phyloP scores from a whole-genome alignment of 2,329 filamentous ascomycete genomes.

The Calonectria fujianensis region DNA sequence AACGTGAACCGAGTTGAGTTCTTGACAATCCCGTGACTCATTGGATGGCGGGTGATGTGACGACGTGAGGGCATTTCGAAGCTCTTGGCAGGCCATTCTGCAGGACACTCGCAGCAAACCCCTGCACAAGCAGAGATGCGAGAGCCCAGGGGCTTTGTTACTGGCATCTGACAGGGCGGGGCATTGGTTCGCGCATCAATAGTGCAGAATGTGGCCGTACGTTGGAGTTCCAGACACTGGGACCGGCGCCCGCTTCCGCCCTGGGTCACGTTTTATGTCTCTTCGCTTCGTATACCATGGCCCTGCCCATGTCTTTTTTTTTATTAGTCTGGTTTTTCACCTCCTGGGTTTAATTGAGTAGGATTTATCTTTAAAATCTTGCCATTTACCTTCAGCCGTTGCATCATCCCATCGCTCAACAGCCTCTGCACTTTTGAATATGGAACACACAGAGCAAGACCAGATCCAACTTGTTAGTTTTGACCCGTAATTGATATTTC shows the following conservation, averaged over 20 bases:
- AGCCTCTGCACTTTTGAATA: neutral
- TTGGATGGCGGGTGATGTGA: neutral
- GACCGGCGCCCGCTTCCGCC: conserved; percentile 5
- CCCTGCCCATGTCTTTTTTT: neutral
- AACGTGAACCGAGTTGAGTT: neutral
- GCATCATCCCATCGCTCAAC: neutral
- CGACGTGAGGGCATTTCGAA: neutral
- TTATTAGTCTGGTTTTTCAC: neutral
- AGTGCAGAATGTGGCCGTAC: neutral
- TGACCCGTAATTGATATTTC: no score
- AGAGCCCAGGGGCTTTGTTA: neutral
- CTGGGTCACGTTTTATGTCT: neutral
- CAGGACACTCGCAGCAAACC: conserved; percentile 10
- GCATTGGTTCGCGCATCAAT: neutral
- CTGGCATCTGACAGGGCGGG: neutral
- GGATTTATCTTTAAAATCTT: neutral
- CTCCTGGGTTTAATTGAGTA: neutral
- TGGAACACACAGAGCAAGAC: neutral
- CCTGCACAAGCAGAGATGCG: neutral
- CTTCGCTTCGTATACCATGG: neutral
- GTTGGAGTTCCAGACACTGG: neutral
- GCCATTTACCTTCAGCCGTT: neutral
- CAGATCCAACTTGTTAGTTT: conserved; percentile 3
- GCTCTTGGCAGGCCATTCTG: neutral
- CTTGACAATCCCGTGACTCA: neutral